A percentile compares a stretch with the other conserved stretches of the same genome.
Evolutionary conservation across 352 stramenopile genomes (phyloP).

Genomic region (Aphanomyces invadans): DNA sequence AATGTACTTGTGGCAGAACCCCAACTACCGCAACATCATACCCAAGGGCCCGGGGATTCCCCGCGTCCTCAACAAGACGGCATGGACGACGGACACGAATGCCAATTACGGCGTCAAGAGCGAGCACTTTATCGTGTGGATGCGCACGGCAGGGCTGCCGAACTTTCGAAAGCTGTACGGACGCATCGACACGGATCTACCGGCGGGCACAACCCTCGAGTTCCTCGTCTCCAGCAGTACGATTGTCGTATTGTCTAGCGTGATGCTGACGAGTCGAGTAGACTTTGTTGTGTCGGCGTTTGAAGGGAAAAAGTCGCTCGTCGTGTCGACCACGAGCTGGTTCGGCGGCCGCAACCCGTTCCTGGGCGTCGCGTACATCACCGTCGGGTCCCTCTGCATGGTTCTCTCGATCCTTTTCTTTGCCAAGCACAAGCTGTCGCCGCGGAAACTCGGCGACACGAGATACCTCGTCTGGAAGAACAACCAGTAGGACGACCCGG

Average conservation of each 20-base stretch:
- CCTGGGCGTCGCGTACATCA: constrained; percentile 94
- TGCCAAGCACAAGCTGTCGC: constrained; percentile 92
- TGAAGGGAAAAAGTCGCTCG: constrained; percentile 93
- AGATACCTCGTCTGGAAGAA: constrained; percentile 96
- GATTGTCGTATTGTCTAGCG: too few relatives aligned
- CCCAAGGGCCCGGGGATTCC: constrained; percentile 51
- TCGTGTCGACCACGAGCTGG: constrained; percentile 93
- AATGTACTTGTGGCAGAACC: constrained; percentile 79
- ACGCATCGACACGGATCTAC: constrained; percentile 91
- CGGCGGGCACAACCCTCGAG: constrained; percentile 78
- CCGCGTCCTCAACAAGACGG: constrained; percentile 63
- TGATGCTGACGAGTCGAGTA: not conserved
- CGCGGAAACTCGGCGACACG: constrained; percentile 92
- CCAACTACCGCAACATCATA: constrained; percentile 72
- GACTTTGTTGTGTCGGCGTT: constrained; percentile 95
- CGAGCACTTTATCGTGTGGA: constrained; percentile 99
- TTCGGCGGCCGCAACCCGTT: constrained; percentile 97
- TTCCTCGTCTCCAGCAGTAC: constrained; percentile 90
- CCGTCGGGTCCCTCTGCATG: constrained; percentile 91
- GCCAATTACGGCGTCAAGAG: constrained; percentile 88
- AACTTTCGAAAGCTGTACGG: constrained; percentile 99
- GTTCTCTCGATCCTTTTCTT: constrained; percentile 92
- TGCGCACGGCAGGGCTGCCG: constrained; percentile 95
- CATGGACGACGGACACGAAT: constrained; percentile 51
- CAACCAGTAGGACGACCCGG: constrained; percentile 90